Percentiles rank a stretch among this genome's conserved stretches.
Evolutionary conservation across 176 grass and related monocot species (phyloP).

Genomic region (Juncus effusus): DNA sequence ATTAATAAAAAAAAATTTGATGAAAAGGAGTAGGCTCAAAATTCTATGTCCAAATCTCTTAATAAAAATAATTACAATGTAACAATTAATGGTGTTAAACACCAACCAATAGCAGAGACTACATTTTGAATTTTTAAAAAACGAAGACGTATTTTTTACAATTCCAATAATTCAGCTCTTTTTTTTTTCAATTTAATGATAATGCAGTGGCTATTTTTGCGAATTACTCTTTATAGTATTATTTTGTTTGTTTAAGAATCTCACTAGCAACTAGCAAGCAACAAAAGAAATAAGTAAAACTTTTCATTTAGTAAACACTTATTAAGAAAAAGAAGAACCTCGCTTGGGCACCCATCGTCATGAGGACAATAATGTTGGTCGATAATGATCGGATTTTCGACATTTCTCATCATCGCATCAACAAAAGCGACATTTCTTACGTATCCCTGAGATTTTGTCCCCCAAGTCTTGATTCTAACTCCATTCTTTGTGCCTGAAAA

Average conservation of each 20-base stretch:
- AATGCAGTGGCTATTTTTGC: no score
- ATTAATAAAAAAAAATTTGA: no score
- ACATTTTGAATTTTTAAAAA: no score
- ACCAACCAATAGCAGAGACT: no score
- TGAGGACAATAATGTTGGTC: conserved; percentile 80
- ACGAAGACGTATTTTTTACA: no score
- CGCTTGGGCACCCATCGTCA: conserved; percentile 31
- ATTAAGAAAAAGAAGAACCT: conserved; percentile 22
- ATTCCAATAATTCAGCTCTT: no score
- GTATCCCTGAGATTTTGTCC: conserved; percentile 43
- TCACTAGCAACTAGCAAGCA: neutral
- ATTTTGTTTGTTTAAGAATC: neutral
- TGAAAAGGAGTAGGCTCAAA: no score
- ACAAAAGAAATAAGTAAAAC: neutral
- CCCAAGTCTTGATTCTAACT: conserved; percentile 82
- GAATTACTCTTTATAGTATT: neutral
- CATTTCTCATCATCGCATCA: conserved; percentile 50
- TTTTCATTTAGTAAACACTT: neutral
- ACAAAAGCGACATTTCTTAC: conserved; percentile 60
- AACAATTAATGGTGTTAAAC: no score
- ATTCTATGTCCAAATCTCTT: no score
- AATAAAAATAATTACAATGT: no score
- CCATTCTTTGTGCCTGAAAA: conserved; percentile 71
- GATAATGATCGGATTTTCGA: conserved; percentile 87
- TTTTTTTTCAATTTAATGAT: no score